Base-by-base conservation (phyloP, 495 filamentous ascomycete genomes). In the Letharia lupina region DNA sequence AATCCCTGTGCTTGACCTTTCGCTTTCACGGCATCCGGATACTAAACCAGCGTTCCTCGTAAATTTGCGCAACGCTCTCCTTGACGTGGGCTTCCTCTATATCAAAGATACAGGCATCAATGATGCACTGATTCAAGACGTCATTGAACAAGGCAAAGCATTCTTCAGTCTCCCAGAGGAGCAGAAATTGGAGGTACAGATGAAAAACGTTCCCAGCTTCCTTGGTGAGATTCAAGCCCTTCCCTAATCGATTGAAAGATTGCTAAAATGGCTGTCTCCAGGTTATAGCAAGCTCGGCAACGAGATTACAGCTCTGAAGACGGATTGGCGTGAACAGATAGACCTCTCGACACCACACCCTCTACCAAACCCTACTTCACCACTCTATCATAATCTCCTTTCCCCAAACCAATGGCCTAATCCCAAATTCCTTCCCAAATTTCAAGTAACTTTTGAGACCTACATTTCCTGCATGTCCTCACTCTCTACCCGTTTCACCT, bases 81-180 rank as follows among this genome's bases (percentile, higher is more conserved):
- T 98, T 71, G 89, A 93, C 75, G 91, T 96, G 42, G 94, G 94
- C 7, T 97, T 98, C 73, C 79, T 97, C 64, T 98, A 98, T 71
- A 83, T 98, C 61, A 86, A 85, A 68, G 92, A 97, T 72, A 86
- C 90, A 2, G 90, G 91, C 6, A 85, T 97, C 54, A 77, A 88
- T 18, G 78, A 86, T 15, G 74, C 83, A 40, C 74, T 94, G 41
- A 86, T 89, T 71, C 70, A 84, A 39, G 75, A 82, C n/a, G 89
- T 96, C 20, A 86, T 89, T 57, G 65, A 79, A 23, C 84, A 93
- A 67, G 86, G 85, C 16, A 82, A 83, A 63, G 81, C 76, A 8
- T 91, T 98, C 70, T 98, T 97, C 73, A 83, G 92, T 64, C 81
- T 96, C 60, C 88, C 91, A 15, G 72, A 80, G 60, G 87, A 93